These are phyloP conservation scores for Pseudogymnoascus sp. DNA, from an alignment of 2,329 filamentous ascomycete genomes.

Conservation along the genomic window DNA sequence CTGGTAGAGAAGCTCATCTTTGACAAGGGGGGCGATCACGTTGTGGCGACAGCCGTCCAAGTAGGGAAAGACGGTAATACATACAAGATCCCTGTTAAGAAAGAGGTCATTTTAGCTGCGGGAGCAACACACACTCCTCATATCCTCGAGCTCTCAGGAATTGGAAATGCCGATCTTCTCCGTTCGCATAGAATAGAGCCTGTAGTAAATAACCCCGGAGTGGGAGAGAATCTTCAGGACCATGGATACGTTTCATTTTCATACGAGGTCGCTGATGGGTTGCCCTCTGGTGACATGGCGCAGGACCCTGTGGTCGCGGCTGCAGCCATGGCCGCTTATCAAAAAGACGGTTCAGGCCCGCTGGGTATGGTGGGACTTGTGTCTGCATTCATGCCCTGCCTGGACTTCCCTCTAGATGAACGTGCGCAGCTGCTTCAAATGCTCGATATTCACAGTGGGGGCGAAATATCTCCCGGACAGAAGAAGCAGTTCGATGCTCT, in stretches of 20 bases:
- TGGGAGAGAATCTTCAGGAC: constrained; percentile 20
- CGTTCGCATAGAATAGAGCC: constrained; percentile 16
- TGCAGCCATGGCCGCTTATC: constrained; percentile 14
- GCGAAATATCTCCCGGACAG: constrained; percentile 2
- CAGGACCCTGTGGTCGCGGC: constrained; percentile 13
- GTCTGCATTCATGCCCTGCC: constrained; percentile 16
- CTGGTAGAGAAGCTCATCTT: constrained; percentile 64
- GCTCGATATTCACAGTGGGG: constrained; percentile 3
- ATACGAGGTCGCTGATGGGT: constrained; percentile 11
- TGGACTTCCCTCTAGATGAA: constrained; percentile 5
- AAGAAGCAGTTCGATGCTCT: constrained; percentile 13
- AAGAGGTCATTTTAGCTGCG: constrained; percentile 26
- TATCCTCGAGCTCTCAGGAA: constrained; percentile 29
- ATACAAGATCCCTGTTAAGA: constrained; percentile 16
- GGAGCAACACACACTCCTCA: constrained; percentile 25
- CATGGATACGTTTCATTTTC: constrained; percentile 9
- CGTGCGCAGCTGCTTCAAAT: constrained; percentile 9
- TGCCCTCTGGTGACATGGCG: constrained; percentile 12
- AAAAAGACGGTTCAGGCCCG: constrained; percentile 14
- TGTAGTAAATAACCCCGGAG: constrained; percentile 17
- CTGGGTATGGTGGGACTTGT: constrained; percentile 12
- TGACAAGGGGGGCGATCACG: background rate
- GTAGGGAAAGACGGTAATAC: constrained; percentile 11
- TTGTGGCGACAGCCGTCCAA: background rate
- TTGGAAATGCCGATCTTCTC: constrained; percentile 20